Conservation (phyloP, 805 yeast genomes). For the Dipodascopsis tothii region DNA sequence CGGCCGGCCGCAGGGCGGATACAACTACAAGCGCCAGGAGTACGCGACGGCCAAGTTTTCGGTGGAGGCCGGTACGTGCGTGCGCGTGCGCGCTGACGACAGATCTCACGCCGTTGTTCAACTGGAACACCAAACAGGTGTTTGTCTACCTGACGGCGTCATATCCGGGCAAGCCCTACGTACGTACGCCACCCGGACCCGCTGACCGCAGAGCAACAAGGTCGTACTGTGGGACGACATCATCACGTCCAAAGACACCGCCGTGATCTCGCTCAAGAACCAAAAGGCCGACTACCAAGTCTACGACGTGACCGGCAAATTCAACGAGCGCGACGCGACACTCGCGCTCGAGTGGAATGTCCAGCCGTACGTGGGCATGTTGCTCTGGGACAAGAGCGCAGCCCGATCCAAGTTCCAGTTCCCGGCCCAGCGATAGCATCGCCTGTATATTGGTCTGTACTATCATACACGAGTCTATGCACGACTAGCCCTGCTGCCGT, state of each 20-base stretch:
- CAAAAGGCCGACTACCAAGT: slow-evolving; percentile 69
- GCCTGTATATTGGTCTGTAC: too few species aligned
- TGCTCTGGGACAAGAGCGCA: slow-evolving; percentile 37
- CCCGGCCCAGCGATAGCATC: slow-evolving; percentile 4
- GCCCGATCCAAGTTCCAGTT: slow-evolving; percentile 13
- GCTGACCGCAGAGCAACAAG: slow-evolving; percentile 39
- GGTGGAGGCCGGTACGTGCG: slow-evolving; percentile 38
- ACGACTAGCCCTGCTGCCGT: too few species aligned
- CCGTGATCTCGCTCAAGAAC: slow-evolving; percentile 46
- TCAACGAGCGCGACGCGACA: slow-evolving; percentile 52
- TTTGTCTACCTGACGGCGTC: slow-evolving; percentile 86
- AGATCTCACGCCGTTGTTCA: slow-evolving; percentile 74
- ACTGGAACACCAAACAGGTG: slow-evolving; percentile 97
- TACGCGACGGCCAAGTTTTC: slow-evolving; percentile 65
- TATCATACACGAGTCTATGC: too few species aligned
- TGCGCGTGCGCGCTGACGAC: slow-evolving; percentile 17
- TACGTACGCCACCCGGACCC: slow-evolving; percentile 28
- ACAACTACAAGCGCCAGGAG: slow-evolving; percentile 62
- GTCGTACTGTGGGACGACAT: slow-evolving; percentile 91
- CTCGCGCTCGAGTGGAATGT: slow-evolving; percentile 80
- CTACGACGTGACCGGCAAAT: slow-evolving; percentile 69
- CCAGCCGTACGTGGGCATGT: slow-evolving; percentile 83
- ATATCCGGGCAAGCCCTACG: slow-evolving; percentile 45
- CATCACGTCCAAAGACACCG: slow-evolving; percentile 50
- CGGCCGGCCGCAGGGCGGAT: slow-evolving; percentile 49